Evolutionary conservation across 164 flowering plant species (phyloP), one percentile per base, ranked within the genome.

Genomic region (Stephania yunnanensis): DNA sequence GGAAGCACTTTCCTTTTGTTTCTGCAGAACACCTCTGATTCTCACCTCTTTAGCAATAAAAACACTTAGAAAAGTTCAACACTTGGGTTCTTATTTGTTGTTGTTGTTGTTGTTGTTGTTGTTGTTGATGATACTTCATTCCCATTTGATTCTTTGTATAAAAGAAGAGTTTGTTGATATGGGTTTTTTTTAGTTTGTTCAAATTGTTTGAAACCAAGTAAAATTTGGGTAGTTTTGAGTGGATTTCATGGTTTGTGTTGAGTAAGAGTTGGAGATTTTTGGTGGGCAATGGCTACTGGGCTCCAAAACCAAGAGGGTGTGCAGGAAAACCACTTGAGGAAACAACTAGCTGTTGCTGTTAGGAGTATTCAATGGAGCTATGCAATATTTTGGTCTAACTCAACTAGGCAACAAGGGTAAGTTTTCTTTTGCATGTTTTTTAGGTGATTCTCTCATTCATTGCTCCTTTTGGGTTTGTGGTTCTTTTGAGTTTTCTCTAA

Each of bases 351-450:
- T 79, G 79, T 87, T 70, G 91, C 93, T 81, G 91, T 92, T 79
- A 87, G 88, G 77, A 87, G 85, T 82, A 86, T 89, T 74, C 91
- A 91, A 50, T 94, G 98, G 98, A 94, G 96, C 81, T 94, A 94
- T 83, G 97, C 92, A 55, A 87, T 94, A 78, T 92, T 90, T 81
- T 94, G 98, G 98, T 87, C 91, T 12, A 78, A 81, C 75, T 89
- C 98, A 69, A 74, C 87, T 30, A 80, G 72, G 71, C 90, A 93
- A 76, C 89, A 86, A 64, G 97, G 97, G 98, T 92, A 90, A 70
- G 10, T 29, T 10, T 25, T 64, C 46, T 69, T 31, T 42, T 66
- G 10, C 30, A 55, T 19, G 6, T 31, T n/a, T 7, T 65, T 25
- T 77, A 48, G 70, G 10, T 29, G 44, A 69, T 15, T 46, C 55